Evolutionary conservation across 2,329 filamentous ascomycete genomes (phyloP).

Genomic region (Ascocoryne sarcoides): DNA sequence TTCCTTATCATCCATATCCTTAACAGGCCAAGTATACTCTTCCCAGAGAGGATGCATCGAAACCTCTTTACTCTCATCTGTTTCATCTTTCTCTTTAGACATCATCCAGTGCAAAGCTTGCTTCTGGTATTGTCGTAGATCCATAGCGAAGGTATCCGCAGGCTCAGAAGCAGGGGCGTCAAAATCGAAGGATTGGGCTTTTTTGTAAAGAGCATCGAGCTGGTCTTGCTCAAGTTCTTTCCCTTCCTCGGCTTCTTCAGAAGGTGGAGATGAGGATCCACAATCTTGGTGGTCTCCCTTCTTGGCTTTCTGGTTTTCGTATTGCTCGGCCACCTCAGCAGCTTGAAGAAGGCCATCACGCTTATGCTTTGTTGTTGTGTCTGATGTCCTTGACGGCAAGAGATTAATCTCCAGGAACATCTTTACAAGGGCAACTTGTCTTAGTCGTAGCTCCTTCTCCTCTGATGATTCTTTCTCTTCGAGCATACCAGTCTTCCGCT

Average conservation of each 20-base stretch:
- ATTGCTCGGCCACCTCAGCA: slow-evolving; percentile 80
- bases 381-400: slow-evolving; percentile 64
- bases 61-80: slow-evolving; percentile 53
- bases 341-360: slow-evolving; percentile 77
- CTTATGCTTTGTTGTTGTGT: slow-evolving; percentile 66
- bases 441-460: slow-evolving; percentile 72
- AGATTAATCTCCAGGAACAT: slow-evolving; percentile 85
- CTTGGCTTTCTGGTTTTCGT: slow-evolving; percentile 45
- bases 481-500: slow-evolving; percentile 65
- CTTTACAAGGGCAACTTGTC: slow-evolving; percentile 81
- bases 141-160: slow-evolving; percentile 70
- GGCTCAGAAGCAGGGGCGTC: slow-evolving; percentile 81
- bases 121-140: slow-evolving; percentile 85
- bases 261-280: slow-evolving; percentile 37
- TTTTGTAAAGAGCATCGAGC: slow-evolving; percentile 86
- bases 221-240: slow-evolving; percentile 92
- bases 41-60: slow-evolving; percentile 99
- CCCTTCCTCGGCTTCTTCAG: slow-evolving; percentile 65
- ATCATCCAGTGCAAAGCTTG: slow-evolving; percentile 97
- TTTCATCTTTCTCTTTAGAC: slow-evolving; percentile 76
- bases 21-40: slow-evolving; percentile 81
- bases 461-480: slow-evolving; percentile 79
- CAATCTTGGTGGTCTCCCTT: slow-evolving; percentile 14
- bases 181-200: slow-evolving; percentile 96
- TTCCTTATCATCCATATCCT: slow-evolving; percentile 77